A percentile compares a stretch with the other conserved stretches of the same genome.
phyloP scores from a whole-genome alignment of 345 rosid genomes.

The Eucalyptus cloeziana region DNA sequence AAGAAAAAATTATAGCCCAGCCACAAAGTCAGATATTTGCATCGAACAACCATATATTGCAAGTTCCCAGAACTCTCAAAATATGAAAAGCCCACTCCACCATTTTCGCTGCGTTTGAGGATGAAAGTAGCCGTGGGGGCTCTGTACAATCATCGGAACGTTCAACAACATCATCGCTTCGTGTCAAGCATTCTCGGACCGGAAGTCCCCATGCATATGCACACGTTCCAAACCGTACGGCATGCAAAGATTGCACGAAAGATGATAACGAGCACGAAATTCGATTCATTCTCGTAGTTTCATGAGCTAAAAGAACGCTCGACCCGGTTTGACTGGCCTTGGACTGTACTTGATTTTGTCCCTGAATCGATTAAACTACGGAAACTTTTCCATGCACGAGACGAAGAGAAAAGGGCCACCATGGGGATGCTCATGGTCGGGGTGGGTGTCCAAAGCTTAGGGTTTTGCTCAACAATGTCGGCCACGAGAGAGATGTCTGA shows the following conservation, averaged over 20 bases:
- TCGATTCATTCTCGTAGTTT: background rate
- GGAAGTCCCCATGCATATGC: background rate
- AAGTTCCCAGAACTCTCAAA: background rate
- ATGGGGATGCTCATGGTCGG: background rate
- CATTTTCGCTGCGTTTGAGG: background rate
- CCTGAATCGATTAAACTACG: background rate
- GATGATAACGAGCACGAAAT: background rate
- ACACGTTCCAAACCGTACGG: background rate
- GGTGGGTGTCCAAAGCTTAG: background rate
- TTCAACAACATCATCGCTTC: background rate
- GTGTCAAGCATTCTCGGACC: background rate
- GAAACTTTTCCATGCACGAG: background rate
- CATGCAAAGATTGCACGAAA: background rate
- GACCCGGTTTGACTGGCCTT: background rate
- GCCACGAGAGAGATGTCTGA: slow-evolving; percentile 10
- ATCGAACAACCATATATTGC: background rate
- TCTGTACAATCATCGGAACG: background rate
- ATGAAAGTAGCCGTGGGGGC: background rate
- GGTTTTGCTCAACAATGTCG: slow-evolving; percentile 23
- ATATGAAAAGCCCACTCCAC: background rate
- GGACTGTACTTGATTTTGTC: background rate
- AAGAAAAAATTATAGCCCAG: background rate
- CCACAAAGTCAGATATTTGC: background rate
- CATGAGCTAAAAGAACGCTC: background rate
- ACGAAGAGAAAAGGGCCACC: background rate